phyloP scores from a whole-genome alignment of 805 yeast species.

The Maudiozyma pseudohumilis region DNA sequence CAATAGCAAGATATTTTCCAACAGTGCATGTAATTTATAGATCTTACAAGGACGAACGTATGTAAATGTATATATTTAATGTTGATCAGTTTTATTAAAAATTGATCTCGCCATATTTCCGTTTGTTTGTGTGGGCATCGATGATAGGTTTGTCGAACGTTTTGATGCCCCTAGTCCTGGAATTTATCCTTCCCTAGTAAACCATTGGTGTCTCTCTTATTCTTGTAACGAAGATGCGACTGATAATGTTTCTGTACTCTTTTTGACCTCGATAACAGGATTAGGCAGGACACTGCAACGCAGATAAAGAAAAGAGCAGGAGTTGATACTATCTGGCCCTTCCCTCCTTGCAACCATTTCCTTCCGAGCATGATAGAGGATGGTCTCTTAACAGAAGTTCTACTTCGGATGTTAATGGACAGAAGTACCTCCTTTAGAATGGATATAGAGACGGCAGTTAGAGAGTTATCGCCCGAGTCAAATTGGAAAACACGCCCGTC shows the following conservation, averaged over 20 bases:
- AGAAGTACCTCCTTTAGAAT: constrained; percentile 32
- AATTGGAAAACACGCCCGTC: constrained; percentile 28
- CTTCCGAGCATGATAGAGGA: background rate
- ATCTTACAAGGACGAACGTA: no score
- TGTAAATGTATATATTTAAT: no score
- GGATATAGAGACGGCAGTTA: constrained; percentile 30
- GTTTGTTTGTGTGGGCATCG: no score
- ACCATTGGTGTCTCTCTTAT: constrained; percentile 19
- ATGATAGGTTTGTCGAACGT: no score
- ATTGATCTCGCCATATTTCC: no score
- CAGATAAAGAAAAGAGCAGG: background rate
- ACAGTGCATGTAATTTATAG: no score
- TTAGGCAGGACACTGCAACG: background rate
- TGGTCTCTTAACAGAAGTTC: constrained; percentile 3
- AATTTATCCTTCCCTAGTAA: constrained; percentile 10
- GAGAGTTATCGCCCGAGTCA: constrained; percentile 30
- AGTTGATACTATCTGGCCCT: background rate
- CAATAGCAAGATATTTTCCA: no score
- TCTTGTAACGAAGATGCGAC: constrained; percentile 11
- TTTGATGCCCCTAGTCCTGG: constrained; percentile 6
- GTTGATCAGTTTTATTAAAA: no score
- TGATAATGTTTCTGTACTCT: constrained; percentile 5
- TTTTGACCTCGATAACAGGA: background rate
- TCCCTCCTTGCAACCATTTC: no score
- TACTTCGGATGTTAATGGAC: constrained; percentile 30